A percentile compares a stretch with the other conserved stretches of the same genome.
These are phyloP conservation scores for Pleurotus tuoliensis DNA, from an alignment of 768 basidiomycete genomes.

Conservation along the genomic window DNA sequence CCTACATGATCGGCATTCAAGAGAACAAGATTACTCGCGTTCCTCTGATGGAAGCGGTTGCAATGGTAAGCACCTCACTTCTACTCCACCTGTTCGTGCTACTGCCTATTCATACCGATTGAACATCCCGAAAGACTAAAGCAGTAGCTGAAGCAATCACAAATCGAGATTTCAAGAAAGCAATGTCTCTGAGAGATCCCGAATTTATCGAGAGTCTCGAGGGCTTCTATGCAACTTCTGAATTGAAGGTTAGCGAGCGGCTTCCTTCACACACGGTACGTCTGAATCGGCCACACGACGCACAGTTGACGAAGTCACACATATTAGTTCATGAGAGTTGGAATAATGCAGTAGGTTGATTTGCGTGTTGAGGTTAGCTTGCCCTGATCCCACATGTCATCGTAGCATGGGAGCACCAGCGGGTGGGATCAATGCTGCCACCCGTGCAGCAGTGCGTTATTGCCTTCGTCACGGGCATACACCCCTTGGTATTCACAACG, in stretches of 20 bases:
- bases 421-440: constrained; percentile 98
- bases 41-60: constrained; percentile 90
- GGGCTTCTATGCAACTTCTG: constrained; percentile 78
- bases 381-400: constrained; percentile 2
- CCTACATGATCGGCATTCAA: constrained; percentile 94
- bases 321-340: constrained; percentile 67
- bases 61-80: constrained; percentile 48
- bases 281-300: neutral
- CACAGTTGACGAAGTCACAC: neutral
- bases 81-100: neutral
- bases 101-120: too few relatives aligned
- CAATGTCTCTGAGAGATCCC: constrained; percentile 84
- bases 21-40: constrained; percentile 95
- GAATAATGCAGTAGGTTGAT: constrained; percentile 78
- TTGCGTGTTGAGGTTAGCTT: neutral
- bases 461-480: constrained; percentile 90
- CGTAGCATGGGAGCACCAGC: constrained; percentile 92
- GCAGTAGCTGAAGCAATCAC: constrained; percentile 81
- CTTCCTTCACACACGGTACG: constrained; percentile 50
- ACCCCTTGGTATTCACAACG: constrained; percentile 91
- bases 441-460: constrained; percentile 90
- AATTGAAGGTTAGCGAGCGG: constrained; percentile 46
- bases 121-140: constrained; percentile 49
- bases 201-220: constrained; percentile 87
- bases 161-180: constrained; percentile 78